Percentiles rank a stretch among this genome's conserved stretches.
phyloP scores from a whole-genome alignment of 176 grass and related monocot species.

The Triticum timopheevii region DNA sequence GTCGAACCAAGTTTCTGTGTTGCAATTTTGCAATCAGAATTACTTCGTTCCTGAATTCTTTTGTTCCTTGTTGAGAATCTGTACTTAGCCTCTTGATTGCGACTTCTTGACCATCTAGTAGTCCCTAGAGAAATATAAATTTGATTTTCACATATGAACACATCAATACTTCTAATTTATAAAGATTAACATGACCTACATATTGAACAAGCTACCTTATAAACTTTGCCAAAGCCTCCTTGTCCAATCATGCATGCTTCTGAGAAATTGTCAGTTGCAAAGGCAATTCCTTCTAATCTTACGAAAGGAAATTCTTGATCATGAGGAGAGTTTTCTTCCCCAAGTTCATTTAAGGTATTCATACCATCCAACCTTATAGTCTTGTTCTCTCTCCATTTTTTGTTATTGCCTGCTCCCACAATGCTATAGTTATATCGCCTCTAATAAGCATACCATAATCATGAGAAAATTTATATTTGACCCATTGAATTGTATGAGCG shows the following conservation, averaged over 20 bases:
- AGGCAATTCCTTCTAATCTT: not conserved
- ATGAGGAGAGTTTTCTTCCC: not conserved
- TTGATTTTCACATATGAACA: not conserved
- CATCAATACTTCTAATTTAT: not conserved
- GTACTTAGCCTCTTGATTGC: too few relatives aligned
- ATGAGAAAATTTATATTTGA: not conserved
- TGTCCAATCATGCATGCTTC: constrained; percentile 35
- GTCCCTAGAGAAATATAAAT: too few relatives aligned
- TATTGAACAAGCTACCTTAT: constrained; percentile 29
- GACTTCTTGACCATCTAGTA: too few relatives aligned
- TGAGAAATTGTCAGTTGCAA: constrained; percentile 35
- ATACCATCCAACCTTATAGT: not conserved
- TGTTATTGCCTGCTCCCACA: not conserved
- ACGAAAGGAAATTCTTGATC: constrained; percentile 30
- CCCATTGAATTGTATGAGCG: too few relatives aligned
- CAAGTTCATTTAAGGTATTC: not conserved
- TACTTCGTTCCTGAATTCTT: too few relatives aligned
- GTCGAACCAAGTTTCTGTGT: too few relatives aligned
- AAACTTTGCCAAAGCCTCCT: constrained; percentile 52
- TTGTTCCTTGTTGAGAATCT: too few relatives aligned
- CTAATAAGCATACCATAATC: not conserved
- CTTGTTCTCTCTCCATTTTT: not conserved
- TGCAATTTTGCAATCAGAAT: too few relatives aligned
- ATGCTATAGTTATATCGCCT: not conserved
- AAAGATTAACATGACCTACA: too few relatives aligned